These are phyloP conservation scores for Neurospora sp. DNA, from an alignment of 495 filamentous ascomycete genomes.

Conservation along the genomic window DNA sequence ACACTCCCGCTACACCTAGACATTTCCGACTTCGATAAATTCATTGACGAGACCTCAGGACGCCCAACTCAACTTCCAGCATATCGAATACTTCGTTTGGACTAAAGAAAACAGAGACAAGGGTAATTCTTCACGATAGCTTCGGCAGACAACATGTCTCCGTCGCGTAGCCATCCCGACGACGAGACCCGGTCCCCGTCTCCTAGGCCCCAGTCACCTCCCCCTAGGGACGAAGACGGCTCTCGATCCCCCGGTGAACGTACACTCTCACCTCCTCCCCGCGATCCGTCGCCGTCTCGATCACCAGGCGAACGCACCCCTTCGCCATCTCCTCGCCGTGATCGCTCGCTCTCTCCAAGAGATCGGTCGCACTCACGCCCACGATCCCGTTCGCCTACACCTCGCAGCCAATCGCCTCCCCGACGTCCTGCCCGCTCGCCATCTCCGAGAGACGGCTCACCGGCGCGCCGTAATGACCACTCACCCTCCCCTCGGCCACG, in stretches of 20 bases:
- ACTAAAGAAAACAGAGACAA: background rate
- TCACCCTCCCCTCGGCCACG: constrained; percentile 2
- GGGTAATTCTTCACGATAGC: constrained; percentile 10
- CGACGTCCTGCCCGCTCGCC: constrained; percentile 3
- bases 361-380: background rate
- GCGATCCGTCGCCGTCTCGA: background rate
- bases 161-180: constrained; percentile 10
- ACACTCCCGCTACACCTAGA: background rate
- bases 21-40: background rate
- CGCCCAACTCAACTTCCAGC: background rate
- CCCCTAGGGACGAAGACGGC: background rate
- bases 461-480: background rate
- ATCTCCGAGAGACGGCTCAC: constrained; percentile 1
- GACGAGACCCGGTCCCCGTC: constrained; percentile 3
- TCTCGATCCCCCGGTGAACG: background rate
- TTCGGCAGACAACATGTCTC: constrained; percentile 16
- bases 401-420: constrained; percentile 3
- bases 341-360: constrained; percentile 2
- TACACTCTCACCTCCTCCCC: background rate
- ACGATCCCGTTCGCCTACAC: background rate
- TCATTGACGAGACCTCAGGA: background rate
- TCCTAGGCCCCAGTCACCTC: background rate
- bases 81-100: background rate
- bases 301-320: background rate
- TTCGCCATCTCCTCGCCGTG: constrained; percentile 2